phyloP scores from a whole-genome alignment of 73 alveolate genomes.

The Paramecium caudatum region DNA sequence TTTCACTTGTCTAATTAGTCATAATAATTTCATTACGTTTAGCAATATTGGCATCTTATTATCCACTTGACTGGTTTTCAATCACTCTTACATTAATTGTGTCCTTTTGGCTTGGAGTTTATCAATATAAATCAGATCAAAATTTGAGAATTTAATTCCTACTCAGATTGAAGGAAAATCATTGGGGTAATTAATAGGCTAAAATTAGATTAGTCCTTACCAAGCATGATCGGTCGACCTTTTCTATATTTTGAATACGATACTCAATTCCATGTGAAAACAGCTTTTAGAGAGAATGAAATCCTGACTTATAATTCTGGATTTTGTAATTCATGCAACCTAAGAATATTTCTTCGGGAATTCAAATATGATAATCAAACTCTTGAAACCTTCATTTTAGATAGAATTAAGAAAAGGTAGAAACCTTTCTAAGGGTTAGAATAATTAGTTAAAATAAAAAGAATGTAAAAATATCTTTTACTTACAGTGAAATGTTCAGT shows the following conservation, averaged over 20 bases:
- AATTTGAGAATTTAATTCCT: neutral
- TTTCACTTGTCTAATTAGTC: neutral
- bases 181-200: neutral
- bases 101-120: constrained; percentile 10
- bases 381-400: neutral
- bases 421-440: neutral
- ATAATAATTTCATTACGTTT: neutral
- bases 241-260: neutral
- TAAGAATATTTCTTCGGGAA: neutral
- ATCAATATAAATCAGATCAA: neutral
- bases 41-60: neutral
- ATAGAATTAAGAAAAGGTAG: neutral
- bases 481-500: constrained; percentile 14
- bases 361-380: neutral
- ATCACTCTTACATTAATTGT: neutral
- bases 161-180: constrained; percentile 2
- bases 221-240: neutral
- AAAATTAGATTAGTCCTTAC: neutral
- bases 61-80: constrained; percentile 16
- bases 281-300: neutral
- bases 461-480: neutral
- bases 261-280: neutral
- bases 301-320: neutral
- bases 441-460: neutral
- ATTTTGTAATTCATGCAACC: neutral